Evolutionary conservation across 2,329 filamentous ascomycete species (phyloP).

Genomic region (Orbilia blumenaviensis): DNA sequence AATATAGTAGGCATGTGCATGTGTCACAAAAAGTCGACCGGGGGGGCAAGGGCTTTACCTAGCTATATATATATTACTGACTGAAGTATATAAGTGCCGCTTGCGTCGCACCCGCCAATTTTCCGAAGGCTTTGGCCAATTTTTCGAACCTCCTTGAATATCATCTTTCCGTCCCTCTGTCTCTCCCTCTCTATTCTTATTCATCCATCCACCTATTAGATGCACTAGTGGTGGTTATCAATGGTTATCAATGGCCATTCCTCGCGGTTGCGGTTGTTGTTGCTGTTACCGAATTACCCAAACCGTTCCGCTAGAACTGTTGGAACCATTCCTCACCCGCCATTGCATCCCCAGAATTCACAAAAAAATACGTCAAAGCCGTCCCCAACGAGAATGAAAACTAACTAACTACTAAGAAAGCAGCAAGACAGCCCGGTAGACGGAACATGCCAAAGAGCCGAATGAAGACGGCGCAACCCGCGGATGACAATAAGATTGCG

Average conservation of each 20-base stretch:
- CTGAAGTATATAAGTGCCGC: neutral
- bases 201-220: too few species aligned
- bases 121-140: neutral
- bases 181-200: too few species aligned
- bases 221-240: too few species aligned
- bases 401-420: neutral
- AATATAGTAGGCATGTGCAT: too few species aligned
- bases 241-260: too few species aligned
- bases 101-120: neutral
- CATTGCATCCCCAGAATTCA: neutral
- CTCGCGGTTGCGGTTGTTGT: neutral
- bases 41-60: too few species aligned
- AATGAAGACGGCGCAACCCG: conserved; percentile 3
- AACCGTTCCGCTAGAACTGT: neutral
- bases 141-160: neutral
- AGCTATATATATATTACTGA: too few species aligned
- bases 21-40: too few species aligned
- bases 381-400: too few species aligned
- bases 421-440: neutral
- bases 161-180: neutral
- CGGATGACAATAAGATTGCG: neutral
- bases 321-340: neutral
- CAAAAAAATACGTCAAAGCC: too few species aligned
- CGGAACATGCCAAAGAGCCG: conserved; percentile 13
- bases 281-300: too few species aligned